phyloP scores from a whole-genome alignment of 1,284 basidiomycete genomes.

The Irpex lacteus region DNA sequence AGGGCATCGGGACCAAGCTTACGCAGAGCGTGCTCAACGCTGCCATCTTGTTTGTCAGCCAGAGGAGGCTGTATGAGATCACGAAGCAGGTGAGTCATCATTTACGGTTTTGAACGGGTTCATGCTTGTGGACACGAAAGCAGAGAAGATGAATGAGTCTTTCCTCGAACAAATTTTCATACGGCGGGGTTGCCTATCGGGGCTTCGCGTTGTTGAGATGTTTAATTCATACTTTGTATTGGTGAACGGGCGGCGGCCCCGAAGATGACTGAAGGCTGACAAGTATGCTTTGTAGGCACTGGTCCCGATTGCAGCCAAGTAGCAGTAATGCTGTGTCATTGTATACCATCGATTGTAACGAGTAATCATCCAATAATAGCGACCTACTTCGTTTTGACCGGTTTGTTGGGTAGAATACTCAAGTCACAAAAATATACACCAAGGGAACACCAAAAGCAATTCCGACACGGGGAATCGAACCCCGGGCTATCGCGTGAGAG shows the following conservation, averaged over 20 bases:
- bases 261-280: not conserved
- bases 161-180: no score
- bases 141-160: no score
- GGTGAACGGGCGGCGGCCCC: not conserved
- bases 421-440: no score
- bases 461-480: conserved; percentile 20
- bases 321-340: not conserved
- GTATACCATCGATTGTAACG: not conserved
- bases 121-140: no score
- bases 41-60: conserved; percentile 85
- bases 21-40: conserved; percentile 88
- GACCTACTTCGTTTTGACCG: no score
- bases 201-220: not conserved
- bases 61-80: conserved; percentile 72
- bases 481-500: conserved; percentile 22
- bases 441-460: no score
- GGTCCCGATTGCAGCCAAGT: not conserved
- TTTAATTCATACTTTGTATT: not conserved
- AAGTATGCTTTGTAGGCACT: not conserved
- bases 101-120: no score
- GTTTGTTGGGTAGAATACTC: no score
- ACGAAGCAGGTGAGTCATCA: conserved; percentile 48
- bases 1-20: conserved; percentile 82
- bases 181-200: no score
- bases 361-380: no score